Evolutionary conservation across 2,329 filamentous ascomycete genomes (phyloP), one percentile per base, ranked within the genome.

Genomic region (Xylariales sp.): DNA sequence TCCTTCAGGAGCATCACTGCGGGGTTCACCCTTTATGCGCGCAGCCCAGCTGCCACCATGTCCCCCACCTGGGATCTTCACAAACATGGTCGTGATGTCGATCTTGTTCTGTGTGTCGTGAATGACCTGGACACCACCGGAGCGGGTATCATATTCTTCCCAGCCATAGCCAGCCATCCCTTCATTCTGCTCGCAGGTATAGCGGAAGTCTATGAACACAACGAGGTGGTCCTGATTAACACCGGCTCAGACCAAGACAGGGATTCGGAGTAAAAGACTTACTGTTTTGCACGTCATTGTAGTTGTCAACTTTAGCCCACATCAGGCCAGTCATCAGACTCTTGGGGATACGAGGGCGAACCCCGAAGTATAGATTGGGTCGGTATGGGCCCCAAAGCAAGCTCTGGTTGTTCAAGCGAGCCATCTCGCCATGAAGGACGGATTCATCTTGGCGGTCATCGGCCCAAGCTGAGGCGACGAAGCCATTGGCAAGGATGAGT

Each of bases 361-460:
- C 78, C 2, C 91, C 91, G 68, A 97, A 97, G 64, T 96, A 97
- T 30, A 97, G 65, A 55, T 96, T 96, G 0, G 91, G 85, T 50
- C 88, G 80, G 66, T 97, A 98, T 2, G 93, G 88, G 1, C 93
- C 93, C 93, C 93, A 98, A 68, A 97, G 73, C 51, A 98, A 72
- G 55, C 85, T 91, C 55, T 94, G 76, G 62, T 97, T 95, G 55
- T 78, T 78, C 45, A 70, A 57, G 12, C 71, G 70, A 23, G 63
- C 67, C 43, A 76, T 63, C 52, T 78, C 72, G 44, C 59, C 61
- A 29, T 63, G 66, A 25, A 76, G 54, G 38, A 74, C 36, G 17
- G 39, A 44, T 46, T 56, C 54, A 40, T 49, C 49, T 37, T 62
- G 29, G 62, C 60, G 45, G 51, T 50, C 35, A n/a, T 27, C 35